Evolutionary conservation across 1,284 basidiomycete species (phyloP), one percentile per base, ranked within the genome.

Genomic region (Peniophora sp.): DNA sequence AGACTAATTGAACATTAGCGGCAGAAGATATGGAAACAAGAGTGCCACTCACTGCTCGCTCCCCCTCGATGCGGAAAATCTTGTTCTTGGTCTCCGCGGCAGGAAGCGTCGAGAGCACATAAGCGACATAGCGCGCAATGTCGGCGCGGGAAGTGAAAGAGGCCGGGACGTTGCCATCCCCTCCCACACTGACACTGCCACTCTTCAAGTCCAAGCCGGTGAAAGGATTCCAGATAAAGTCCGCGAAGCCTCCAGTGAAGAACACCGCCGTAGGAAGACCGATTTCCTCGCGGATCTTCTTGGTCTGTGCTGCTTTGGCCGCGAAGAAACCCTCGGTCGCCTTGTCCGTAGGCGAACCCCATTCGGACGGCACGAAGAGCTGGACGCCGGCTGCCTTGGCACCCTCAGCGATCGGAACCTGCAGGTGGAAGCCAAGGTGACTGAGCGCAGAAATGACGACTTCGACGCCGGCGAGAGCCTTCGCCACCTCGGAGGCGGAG

Each of bases 321-420:
- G n/a, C 51, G 20, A 53, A 48, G 1, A 47, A 8, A 24, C 63
- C 63, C 0, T 60, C 59, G 44, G 56, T 59, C 5, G 55, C 53
- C 6, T 60, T 61, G 17, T 66, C 60, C 1, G 55, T 56, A 8
- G 51, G 52, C 20, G 60, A 60, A 2, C 70, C 69, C 20, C 61
- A 70, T 50, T 72, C 71, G 8, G 66, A 68, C 2, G 70, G 71
- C 10, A 73, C 59, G 49, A 72, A 72, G 43, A 69, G 46, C 51
- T 65, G 61, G 19, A 71, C 69, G 11, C 63, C 64, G 0, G 69
- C 68, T 25, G 57, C 59, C 56, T 69, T 70, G 43, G 69, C 65
- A 11, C 69, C 70, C 10, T 64, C 58, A 2, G 65, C 68, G 24
- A 73, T 57, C 1, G 55, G 51, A n/a, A 51, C 50, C 52, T 73